These are phyloP conservation scores for Penicillium parvum DNA, from an alignment of 495 filamentous ascomycete species.

Conservation along the genomic window DNA sequence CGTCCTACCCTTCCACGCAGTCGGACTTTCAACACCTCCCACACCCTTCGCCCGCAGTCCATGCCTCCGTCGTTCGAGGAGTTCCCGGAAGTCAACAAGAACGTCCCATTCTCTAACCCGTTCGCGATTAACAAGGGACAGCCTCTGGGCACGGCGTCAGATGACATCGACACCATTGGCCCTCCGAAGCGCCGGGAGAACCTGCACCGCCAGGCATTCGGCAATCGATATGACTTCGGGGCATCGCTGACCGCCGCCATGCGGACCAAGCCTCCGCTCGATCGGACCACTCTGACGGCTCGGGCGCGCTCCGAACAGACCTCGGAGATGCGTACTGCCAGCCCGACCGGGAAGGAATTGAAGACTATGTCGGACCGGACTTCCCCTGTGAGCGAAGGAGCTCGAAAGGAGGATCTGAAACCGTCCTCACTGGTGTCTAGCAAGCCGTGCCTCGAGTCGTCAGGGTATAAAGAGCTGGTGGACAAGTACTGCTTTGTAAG, in stretches of 20 bases:
- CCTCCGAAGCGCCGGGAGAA: constrained; percentile 52
- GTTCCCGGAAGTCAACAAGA: constrained; percentile 57
- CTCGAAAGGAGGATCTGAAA: constrained; percentile 26
- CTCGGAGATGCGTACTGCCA: constrained; percentile 4
- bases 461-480: constrained; percentile 87
- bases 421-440: constrained; percentile 49
- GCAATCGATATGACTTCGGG: constrained; percentile 89
- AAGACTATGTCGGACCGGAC: constrained; percentile 11
- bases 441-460: constrained; percentile 70
- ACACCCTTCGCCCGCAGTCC: constrained; percentile 51
- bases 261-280: constrained; percentile 52
- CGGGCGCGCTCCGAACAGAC: constrained; percentile 32
- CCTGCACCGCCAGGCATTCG: constrained; percentile 70
- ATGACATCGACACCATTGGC: constrained; percentile 37
- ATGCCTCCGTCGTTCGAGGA: constrained; percentile 65
- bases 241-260: constrained; percentile 85
- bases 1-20: constrained; percentile 74
- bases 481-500: constrained; percentile 99
- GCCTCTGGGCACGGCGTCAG: constrained; percentile 25
- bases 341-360: constrained; percentile 9
- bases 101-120: constrained; percentile 53
- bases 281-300: constrained; percentile 40
- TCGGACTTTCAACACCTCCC: constrained; percentile 46
- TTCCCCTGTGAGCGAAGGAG: constrained; percentile 20
- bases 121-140: constrained; percentile 53